Conservation (phyloP, 2,329 filamentous ascomycete genomes). For the Claviceps humidiphila region DNA sequence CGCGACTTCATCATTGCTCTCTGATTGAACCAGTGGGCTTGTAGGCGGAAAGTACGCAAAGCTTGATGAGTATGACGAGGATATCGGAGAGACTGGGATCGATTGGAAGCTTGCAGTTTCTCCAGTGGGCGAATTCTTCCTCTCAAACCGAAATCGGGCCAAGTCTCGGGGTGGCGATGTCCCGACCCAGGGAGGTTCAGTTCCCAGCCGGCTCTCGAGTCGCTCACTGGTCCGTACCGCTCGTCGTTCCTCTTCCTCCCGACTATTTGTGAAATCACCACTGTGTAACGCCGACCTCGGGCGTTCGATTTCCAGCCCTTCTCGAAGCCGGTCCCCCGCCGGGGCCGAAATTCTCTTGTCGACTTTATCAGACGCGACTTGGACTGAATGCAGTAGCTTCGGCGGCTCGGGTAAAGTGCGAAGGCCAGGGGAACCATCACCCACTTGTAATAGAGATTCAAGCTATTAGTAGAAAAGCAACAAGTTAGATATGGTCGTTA, state of each 20-base stretch:
- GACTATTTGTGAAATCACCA: constrained; percentile 46
- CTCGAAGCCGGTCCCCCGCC: constrained; percentile 30
- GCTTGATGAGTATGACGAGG: constrained; percentile 61
- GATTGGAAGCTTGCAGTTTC: constrained; percentile 26
- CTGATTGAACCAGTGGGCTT: constrained; percentile 79
- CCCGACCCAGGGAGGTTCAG: constrained; percentile 30
- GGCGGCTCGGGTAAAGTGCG: constrained; percentile 24
- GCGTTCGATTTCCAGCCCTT: constrained; percentile 58
- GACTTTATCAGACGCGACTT: constrained; percentile 33
- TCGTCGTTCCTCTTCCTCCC: constrained; percentile 10
- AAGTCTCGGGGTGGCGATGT: constrained; percentile 44
- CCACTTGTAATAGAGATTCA: constrained; percentile 22
- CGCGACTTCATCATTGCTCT: constrained; percentile 64
- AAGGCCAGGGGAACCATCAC: constrained; percentile 12
- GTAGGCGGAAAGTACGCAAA: constrained; percentile 83
- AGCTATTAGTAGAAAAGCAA: constrained; percentile 15
- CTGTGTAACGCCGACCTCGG: constrained; percentile 65
- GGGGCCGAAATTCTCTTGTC: constrained; percentile 12
- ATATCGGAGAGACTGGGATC: constrained; percentile 42
- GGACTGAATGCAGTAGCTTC: constrained; percentile 30
- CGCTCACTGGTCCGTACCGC: neutral
- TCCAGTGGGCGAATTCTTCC: constrained; percentile 16
- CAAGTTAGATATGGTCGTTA: neutral
- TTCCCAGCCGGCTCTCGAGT: neutral
- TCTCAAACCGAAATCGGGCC: constrained; percentile 31